Base-by-base conservation (phyloP, 2,329 filamentous ascomycete species). In the Ophioceras dolichostomum region DNA sequence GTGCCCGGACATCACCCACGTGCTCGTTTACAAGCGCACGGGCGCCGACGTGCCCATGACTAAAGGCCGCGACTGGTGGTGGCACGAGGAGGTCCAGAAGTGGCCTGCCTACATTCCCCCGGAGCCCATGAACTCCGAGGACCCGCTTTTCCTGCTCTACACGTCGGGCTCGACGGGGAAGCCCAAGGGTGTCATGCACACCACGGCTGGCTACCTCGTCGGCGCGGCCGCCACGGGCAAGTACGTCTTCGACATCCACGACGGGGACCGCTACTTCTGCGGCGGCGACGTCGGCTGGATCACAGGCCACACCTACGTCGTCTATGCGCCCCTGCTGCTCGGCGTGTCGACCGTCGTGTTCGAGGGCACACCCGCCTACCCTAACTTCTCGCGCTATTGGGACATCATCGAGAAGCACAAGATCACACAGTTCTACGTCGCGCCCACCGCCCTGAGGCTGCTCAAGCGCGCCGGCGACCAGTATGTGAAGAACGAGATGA, bases 251-350 rank as follows among this genome's bases (percentile, higher is more conserved):
- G 91, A 98, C 58, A 93, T 98, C 45, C 91, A 98, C 59, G 81
- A 88, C 44, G 78, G 83, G 38, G 91, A 98, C 60, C 77, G 76
- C 45, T 95, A 91, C 73, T 96, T 96, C 73, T 98, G 91, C 51
- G 91, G 88, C 59, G 91, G 91, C 58, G 91, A 98, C 54, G 89
- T 98, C 31, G 91, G 91, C 46, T 98, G 91, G 91, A 96, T 98
- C 57, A 98, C 91, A 21, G 91, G 91, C 14, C 91, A 98, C 65
- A 94, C 91, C 18, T 98, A 98, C 52, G 89, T 96, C 39, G 89
- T 98, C 28, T 98, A 98, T 56, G 87, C 91, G 10, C 91, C 91
- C 45, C 71, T 98, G 37, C 70, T 98, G 32, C 77, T 96, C 34
- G 91, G 91, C 66, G 83, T 94, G 43, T 78, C 89, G 9, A 96